Conservation (phyloP, 164 flowering plant genomes). For the Tinospora cordifolia region DNA sequence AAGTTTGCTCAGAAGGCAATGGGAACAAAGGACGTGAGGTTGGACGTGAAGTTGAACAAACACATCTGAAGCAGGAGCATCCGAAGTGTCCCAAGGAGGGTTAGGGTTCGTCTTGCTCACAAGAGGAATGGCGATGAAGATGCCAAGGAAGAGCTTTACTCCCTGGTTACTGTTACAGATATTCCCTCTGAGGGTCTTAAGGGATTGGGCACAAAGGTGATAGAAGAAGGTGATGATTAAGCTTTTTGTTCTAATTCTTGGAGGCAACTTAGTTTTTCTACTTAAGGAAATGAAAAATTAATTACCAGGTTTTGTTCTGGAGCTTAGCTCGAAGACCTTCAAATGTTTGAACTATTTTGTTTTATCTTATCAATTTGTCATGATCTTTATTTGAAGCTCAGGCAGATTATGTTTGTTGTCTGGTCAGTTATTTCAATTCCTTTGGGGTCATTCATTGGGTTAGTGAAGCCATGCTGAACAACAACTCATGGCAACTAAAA, state of each 20-base stretch:
- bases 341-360: not conserved
- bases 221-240: constrained; percentile 16
- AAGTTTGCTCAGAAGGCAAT: constrained; percentile 14
- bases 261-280: not conserved
- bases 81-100: constrained; percentile 14
- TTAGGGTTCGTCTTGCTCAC: constrained; percentile 12
- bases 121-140: constrained; percentile 17
- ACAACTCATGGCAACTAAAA: too few species aligned
- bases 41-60: constrained; percentile 12
- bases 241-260: not conserved
- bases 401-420: not conserved
- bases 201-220: constrained; percentile 10
- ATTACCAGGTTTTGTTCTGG: not conserved
- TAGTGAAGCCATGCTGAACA: too few species aligned
- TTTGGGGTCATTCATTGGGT: too few species aligned
- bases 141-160: constrained; percentile 15
- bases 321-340: not conserved
- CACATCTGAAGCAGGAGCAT: constrained; percentile 15
- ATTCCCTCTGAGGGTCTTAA: constrained; percentile 9
- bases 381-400: not conserved
- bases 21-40: constrained; percentile 15
- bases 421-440: too few species aligned
- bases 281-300: not conserved
- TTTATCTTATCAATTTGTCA: not conserved
- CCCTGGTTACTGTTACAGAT: constrained; percentile 13